phyloP scores from a whole-genome alignment of 192 early-diverging fungal genomes.

The Mortierella antarctica region DNA sequence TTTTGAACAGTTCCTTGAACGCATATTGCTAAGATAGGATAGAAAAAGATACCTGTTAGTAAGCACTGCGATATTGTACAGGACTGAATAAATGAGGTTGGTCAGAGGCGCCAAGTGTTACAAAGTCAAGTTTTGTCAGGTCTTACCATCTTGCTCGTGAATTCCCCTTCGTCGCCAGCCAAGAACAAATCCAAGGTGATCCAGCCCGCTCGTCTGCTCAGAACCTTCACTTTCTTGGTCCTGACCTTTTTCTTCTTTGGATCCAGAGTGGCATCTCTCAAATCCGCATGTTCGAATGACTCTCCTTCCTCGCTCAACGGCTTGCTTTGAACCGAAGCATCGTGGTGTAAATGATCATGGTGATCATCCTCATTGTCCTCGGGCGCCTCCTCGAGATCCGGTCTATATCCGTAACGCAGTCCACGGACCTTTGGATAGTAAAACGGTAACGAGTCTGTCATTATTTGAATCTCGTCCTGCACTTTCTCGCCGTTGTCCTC shows the following conservation, averaged over 20 bases:
- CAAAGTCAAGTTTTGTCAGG: neutral
- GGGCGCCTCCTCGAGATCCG: slow-evolving; percentile 24
- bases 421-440: slow-evolving; percentile 63
- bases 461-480: slow-evolving; percentile 5
- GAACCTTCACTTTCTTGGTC: slow-evolving; percentile 5
- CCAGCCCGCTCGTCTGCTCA: slow-evolving; percentile 32
- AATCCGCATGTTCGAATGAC: slow-evolving; percentile 7
- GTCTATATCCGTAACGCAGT: slow-evolving; percentile 37
- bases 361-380: slow-evolving; percentile 5
- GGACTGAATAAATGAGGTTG: neutral
- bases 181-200: slow-evolving; percentile 45
- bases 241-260: neutral
- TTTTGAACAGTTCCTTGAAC: slow-evolving; percentile 70
- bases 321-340: too few relatives aligned
- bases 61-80: neutral
- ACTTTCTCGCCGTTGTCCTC: neutral
- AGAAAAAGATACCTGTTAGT: neutral
- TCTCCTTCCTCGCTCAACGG: neutral
- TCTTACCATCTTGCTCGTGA: slow-evolving; percentile 54
- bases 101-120: neutral
- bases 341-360: neutral
- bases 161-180: slow-evolving; percentile 34
- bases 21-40: slow-evolving; percentile 58
- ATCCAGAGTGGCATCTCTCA: neutral
- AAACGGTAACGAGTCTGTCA: slow-evolving; percentile 43